Conservation (phyloP, 176 grass and related monocot species). For the Phoenix dactylifera region DNA sequence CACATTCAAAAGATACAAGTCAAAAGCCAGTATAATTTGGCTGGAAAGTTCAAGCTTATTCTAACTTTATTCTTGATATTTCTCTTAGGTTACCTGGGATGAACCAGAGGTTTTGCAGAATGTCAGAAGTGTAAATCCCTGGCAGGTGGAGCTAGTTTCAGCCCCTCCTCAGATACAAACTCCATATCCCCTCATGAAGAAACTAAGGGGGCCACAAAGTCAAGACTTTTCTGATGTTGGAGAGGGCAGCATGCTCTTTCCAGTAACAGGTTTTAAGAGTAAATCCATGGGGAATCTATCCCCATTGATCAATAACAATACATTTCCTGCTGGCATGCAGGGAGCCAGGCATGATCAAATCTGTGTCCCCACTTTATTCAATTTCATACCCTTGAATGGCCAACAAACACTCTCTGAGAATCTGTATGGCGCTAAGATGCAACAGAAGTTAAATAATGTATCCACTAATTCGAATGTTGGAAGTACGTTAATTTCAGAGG, state of each 20-base stretch:
- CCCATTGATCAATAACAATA: background rate
- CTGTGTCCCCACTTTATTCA: background rate
- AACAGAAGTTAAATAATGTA: background rate
- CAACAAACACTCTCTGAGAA: background rate
- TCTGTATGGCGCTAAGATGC: background rate
- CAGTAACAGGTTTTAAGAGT: background rate
- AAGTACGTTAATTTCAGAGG: background rate
- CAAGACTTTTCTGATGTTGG: background rate
- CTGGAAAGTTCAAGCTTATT: no score
- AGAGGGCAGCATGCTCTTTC: background rate
- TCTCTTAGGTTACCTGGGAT: conserved; percentile 15
- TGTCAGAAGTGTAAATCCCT: conserved; percentile 13
- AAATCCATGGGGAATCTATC: background rate
- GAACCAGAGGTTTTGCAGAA: conserved; percentile 12
- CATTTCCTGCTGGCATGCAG: conserved; percentile 28
- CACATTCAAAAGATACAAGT: no score
- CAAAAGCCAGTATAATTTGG: no score
- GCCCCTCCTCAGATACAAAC: background rate
- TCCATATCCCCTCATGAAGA: background rate
- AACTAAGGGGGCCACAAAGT: background rate
- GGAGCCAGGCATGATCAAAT: conserved; percentile 21
- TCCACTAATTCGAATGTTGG: background rate
- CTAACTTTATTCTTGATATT: background rate
- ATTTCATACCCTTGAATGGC: background rate
- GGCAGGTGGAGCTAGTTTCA: conserved; percentile 12